phyloP scores from a whole-genome alignment of 1,284 basidiomycete genomes.

The Paramarasmius palmivorus region DNA sequence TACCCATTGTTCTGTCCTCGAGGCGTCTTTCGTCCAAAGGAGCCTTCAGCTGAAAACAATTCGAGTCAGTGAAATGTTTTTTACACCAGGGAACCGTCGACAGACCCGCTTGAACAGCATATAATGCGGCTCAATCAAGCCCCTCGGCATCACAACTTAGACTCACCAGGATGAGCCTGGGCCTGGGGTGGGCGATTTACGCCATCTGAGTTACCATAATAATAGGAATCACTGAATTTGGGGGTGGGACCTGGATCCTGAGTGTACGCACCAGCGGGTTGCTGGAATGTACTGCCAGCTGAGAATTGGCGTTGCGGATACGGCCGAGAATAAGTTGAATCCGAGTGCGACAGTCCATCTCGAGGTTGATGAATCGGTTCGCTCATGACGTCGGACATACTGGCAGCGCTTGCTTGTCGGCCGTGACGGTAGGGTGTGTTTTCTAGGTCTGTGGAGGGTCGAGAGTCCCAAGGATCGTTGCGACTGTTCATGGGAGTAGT shows the following conservation, averaged over 20 bases:
- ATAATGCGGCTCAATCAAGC: slow-evolving; percentile 21
- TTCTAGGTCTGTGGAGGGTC: slow-evolving; percentile 51
- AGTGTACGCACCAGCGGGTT: slow-evolving; percentile 39
- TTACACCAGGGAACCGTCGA: slow-evolving; percentile 16
- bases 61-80: slow-evolving; percentile 20
- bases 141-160: slow-evolving; percentile 16
- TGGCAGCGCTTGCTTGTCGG: slow-evolving; percentile 53
- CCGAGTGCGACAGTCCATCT: slow-evolving; percentile 37
- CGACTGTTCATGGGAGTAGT: slow-evolving; percentile 63
- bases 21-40: slow-evolving; percentile 53
- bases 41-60: slow-evolving; percentile 46
- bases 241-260: slow-evolving; percentile 47
- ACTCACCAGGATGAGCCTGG: slow-evolving; percentile 56
- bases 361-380: slow-evolving; percentile 49
- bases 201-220: slow-evolving; percentile 27
- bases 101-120: slow-evolving; percentile 24
- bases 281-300: slow-evolving; percentile 12
- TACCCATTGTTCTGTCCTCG: slow-evolving; percentile 28
- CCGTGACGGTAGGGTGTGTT: slow-evolving; percentile 41
- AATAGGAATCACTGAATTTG: slow-evolving; percentile 32
- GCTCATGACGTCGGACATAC: slow-evolving; percentile 55
- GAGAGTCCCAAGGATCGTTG: slow-evolving; percentile 73
- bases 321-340: slow-evolving; percentile 25
- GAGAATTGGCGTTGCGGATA: slow-evolving; percentile 27
- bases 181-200: slow-evolving; percentile 39